Conservation (phyloP, 2,329 filamentous ascomycete species). For the Pestalotiopsis fici region DNA sequence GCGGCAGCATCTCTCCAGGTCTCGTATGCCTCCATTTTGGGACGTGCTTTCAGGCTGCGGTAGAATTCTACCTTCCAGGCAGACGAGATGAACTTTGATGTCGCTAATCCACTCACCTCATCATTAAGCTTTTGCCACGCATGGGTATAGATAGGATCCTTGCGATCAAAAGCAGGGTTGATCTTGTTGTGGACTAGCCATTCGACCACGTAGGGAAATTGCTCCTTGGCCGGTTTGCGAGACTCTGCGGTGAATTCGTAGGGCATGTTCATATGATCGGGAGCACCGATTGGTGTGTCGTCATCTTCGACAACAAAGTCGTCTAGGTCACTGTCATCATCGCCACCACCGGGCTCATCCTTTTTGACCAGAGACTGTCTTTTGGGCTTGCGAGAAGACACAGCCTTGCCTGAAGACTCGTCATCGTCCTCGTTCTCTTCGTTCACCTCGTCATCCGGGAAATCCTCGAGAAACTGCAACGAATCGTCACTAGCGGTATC, state of each 20-base stretch:
- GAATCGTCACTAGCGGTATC: slow-evolving; percentile 31
- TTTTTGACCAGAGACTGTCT: not conserved
- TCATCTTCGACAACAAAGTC: slow-evolving; percentile 70
- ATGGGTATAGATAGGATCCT: slow-evolving; percentile 65
- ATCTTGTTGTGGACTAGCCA: slow-evolving; percentile 83
- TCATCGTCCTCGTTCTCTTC: slow-evolving; percentile 31
- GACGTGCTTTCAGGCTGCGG: slow-evolving; percentile 65
- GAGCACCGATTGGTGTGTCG: slow-evolving; percentile 57
- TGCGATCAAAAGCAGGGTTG: slow-evolving; percentile 65
- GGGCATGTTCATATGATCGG: slow-evolving; percentile 57
- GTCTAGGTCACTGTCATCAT: slow-evolving; percentile 38
- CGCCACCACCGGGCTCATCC: slow-evolving; percentile 7
- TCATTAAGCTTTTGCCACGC: slow-evolving; percentile 73
- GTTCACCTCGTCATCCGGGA: slow-evolving; percentile 37
- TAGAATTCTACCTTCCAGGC: slow-evolving; percentile 70
- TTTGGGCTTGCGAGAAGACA: slow-evolving; percentile 7
- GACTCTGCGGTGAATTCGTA: slow-evolving; percentile 68
- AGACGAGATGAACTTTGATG: slow-evolving; percentile 71
- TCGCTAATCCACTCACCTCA: slow-evolving; percentile 67
- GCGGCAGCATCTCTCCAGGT: slow-evolving; percentile 40
- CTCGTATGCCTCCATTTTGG: slow-evolving; percentile 54
- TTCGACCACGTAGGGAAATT: slow-evolving; percentile 74
- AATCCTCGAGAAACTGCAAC: slow-evolving; percentile 29
- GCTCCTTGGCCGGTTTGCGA: slow-evolving; percentile 67
- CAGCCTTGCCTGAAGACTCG: slow-evolving; percentile 10